phyloP scores from a whole-genome alignment of 2,329 filamentous ascomycete genomes.

The Fonsecaea monophora region DNA sequence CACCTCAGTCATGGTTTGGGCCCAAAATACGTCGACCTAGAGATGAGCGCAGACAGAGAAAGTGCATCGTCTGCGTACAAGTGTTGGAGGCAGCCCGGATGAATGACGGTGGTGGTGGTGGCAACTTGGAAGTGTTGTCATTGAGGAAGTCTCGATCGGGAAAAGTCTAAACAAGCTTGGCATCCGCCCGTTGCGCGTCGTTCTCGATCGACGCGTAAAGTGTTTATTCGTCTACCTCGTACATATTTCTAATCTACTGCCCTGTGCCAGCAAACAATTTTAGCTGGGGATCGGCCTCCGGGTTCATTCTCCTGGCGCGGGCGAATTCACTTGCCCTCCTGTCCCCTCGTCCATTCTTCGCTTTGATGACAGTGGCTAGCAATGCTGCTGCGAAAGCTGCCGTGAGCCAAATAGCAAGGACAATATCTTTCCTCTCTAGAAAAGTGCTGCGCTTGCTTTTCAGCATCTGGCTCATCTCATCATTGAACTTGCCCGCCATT shows the following conservation, averaged over 20 bases:
- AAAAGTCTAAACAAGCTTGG: constrained; percentile 25
- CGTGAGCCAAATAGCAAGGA: constrained; percentile 39
- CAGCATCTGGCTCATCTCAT: constrained; percentile 65
- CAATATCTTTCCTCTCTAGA: constrained; percentile 45
- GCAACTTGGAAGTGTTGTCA: not conserved
- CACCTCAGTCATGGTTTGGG: constrained; percentile 25
- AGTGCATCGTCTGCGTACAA: not conserved
- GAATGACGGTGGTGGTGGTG: not conserved
- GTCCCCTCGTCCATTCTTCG: constrained; percentile 30
- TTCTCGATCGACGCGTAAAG: constrained; percentile 22
- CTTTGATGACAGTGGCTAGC: constrained; percentile 38
- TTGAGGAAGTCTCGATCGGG: constrained; percentile 15
- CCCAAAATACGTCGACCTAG: not conserved
- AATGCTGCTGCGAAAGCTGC: constrained; percentile 44
- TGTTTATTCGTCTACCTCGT: not conserved
- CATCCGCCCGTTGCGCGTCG: constrained; percentile 1
- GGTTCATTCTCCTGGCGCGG: constrained; percentile 27
- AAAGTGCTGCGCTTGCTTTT: constrained; percentile 46
- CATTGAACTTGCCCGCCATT: constrained; percentile 80
- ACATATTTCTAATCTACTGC: constrained; percentile 11
- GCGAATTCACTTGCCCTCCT: constrained; percentile 32
- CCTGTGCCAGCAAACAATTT: constrained; percentile 17
- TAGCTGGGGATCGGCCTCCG: constrained; percentile 14
- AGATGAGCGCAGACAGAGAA: not conserved
- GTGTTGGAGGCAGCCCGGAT: not conserved